Conservation (phyloP, 2,329 filamentous ascomycete genomes). For the Aspergillus arachidicola region DNA sequence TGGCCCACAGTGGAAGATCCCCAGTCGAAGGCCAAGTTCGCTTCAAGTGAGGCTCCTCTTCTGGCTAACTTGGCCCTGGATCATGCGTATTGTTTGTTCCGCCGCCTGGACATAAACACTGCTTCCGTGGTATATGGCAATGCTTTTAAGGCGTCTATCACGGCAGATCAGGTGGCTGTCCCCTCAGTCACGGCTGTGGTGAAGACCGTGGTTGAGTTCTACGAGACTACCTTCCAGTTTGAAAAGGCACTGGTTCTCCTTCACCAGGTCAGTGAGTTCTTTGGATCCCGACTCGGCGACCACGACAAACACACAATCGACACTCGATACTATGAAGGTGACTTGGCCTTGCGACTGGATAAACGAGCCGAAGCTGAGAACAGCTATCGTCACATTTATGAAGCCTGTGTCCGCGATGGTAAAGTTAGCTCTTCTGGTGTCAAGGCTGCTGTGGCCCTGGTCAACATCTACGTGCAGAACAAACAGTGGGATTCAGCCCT, state of each 20-base stretch:
- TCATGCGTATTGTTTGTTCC: slow-evolving; percentile 38
- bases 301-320: slow-evolving; percentile 50
- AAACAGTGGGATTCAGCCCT: slow-evolving; percentile 51
- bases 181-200: slow-evolving; percentile 34
- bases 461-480: slow-evolving; percentile 49
- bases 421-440: slow-evolving; percentile 45
- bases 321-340: slow-evolving; percentile 52
- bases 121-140: slow-evolving; percentile 37
- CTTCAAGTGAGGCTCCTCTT: slow-evolving; percentile 32
- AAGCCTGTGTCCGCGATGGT: slow-evolving; percentile 33
- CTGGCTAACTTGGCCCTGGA: slow-evolving; percentile 36
- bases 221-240: slow-evolving; percentile 41
- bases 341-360: slow-evolving; percentile 49
- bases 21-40: slow-evolving; percentile 32
- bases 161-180: slow-evolving; percentile 35
- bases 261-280: slow-evolving; percentile 36
- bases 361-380: slow-evolving; percentile 35
- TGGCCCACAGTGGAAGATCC: slow-evolving; percentile 36
- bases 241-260: slow-evolving; percentile 34
- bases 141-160: slow-evolving; percentile 35
- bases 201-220: slow-evolving; percentile 41
- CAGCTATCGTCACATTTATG: slow-evolving; percentile 51
- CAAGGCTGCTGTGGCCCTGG: slow-evolving; percentile 50
- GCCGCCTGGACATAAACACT: slow-evolving; percentile 32
- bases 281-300: slow-evolving; percentile 32